Evolutionary conservation across 495 filamentous ascomycete genomes (phyloP).

Genomic region (Platismatia glauca): DNA sequence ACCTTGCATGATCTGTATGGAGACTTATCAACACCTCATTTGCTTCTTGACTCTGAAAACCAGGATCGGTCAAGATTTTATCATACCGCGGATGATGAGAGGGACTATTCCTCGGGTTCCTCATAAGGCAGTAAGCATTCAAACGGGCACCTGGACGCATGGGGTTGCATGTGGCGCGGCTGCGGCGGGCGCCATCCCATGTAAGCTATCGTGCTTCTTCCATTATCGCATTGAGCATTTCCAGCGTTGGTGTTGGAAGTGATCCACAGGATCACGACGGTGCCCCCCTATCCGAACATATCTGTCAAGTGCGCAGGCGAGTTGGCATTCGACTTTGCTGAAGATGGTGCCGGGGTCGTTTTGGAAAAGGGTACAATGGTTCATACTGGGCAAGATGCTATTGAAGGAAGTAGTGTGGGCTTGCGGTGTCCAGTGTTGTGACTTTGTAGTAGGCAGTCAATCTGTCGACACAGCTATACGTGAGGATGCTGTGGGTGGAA

Average conservation of each 20-base stretch:
- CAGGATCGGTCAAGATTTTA: neutral
- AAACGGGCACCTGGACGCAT: neutral
- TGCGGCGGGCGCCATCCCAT: neutral
- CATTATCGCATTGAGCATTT: neutral
- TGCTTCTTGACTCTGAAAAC: neutral
- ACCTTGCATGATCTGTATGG: neutral
- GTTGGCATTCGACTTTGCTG: neutral
- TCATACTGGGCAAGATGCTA: neutral
- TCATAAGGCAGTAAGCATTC: neutral
- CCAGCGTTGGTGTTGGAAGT: neutral
- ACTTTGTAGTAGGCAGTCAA: neutral
- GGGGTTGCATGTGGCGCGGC: neutral
- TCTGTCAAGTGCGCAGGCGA: neutral
- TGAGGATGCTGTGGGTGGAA: neutral
- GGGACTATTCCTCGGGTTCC: neutral
- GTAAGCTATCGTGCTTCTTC: neutral
- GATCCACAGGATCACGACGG: neutral
- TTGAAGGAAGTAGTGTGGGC: neutral
- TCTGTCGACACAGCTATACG: neutral
- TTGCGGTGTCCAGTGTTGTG: neutral
- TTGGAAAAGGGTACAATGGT: neutral
- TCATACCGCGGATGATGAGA: neutral
- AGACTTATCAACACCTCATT: neutral
- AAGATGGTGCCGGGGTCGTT: neutral
- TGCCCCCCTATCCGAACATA: neutral